These are phyloP conservation scores for Diaporthe caulivora DNA, from an alignment of 2,329 filamentous ascomycete species.

Conservation along the genomic window DNA sequence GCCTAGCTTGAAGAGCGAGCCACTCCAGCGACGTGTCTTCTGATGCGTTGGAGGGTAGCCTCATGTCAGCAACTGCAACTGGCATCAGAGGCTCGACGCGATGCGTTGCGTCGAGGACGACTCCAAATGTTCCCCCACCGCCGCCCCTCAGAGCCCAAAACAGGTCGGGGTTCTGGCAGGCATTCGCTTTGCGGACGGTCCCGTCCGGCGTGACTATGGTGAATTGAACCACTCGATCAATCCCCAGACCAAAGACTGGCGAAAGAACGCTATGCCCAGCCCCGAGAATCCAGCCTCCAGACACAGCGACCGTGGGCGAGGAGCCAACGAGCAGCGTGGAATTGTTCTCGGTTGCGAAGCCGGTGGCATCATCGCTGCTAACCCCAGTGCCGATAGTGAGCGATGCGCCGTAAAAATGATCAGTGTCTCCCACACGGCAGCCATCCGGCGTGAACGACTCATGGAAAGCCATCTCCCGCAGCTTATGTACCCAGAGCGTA, in stretches of 20 bases:
- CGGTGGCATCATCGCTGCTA: slow-evolving; percentile 45
- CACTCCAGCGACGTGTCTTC: not conserved
- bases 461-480: slow-evolving; percentile 44
- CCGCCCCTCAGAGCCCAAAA: slow-evolving; percentile 63
- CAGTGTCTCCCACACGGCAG: slow-evolving; percentile 36
- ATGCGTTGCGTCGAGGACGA: slow-evolving; percentile 26
- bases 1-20: slow-evolving; percentile 16
- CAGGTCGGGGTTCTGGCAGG: slow-evolving; percentile 56
- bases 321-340: slow-evolving; percentile 46
- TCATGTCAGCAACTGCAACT: not conserved
- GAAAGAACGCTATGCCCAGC: slow-evolving; percentile 20
- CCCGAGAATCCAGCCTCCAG: slow-evolving; percentile 9
- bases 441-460: slow-evolving; percentile 43
- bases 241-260: slow-evolving; percentile 1
- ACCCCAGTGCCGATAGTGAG: slow-evolving; percentile 48
- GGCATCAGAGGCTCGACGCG: slow-evolving; percentile 21
- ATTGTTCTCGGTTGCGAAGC: slow-evolving; percentile 44
- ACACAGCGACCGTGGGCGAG: slow-evolving; percentile 29
- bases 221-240: slow-evolving; percentile 41
- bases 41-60: not conserved
- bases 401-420: slow-evolving; percentile 36
- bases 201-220: slow-evolving; percentile 61
- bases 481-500: slow-evolving; percentile 47
- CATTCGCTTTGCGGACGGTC: slow-evolving; percentile 53
- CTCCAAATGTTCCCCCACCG: slow-evolving; percentile 44